A percentile compares a stretch with the other conserved stretches of the same genome.
Evolutionary conservation across 371 early-diverging fungal genomes (phyloP).

Genomic region (Amoeboaphelidium protococcarum): DNA sequence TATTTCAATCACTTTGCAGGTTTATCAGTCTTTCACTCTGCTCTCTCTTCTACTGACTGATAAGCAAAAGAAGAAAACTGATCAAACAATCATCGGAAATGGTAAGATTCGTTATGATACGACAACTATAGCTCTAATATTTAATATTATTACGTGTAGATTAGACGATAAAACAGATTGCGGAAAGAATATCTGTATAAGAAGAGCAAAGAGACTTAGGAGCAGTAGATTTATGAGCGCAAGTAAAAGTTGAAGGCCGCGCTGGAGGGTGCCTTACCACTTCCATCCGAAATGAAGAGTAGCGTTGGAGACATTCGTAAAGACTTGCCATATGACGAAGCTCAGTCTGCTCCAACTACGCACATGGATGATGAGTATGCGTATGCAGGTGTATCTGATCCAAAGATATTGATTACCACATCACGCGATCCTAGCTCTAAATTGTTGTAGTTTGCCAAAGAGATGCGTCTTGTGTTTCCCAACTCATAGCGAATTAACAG

Average conservation of each 20-base stretch:
- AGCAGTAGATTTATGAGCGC: conserved; percentile 58
- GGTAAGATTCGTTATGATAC: too few relatives aligned
- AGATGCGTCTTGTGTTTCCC: conserved; percentile 86
- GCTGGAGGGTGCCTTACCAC: conserved; percentile 29
- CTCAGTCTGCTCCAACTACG: conserved; percentile 5
- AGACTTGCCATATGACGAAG: neutral
- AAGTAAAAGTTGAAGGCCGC: conserved; percentile 79
- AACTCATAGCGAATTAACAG: conserved; percentile 93
- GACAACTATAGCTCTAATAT: too few relatives aligned
- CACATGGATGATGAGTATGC: conserved; percentile 94
- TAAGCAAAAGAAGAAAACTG: too few relatives aligned
- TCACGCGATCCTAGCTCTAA: conserved; percentile 85
- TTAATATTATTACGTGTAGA: too few relatives aligned
- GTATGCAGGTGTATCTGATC: conserved; percentile 70
- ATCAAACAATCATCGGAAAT: too few relatives aligned
- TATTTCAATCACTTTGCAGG: too few relatives aligned
- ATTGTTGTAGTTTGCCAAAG: conserved; percentile 88
- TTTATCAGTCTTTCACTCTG: too few relatives aligned
- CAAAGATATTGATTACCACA: conserved; percentile 91
- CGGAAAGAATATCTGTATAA: conserved; percentile 80
- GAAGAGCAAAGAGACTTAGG: conserved; percentile 74
- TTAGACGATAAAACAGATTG: conserved; percentile 49
- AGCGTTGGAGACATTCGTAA: conserved; percentile 78
- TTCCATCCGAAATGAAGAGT: conserved; percentile 28
- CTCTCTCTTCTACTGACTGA: too few relatives aligned